Conservation (phyloP, 176 grass and related monocot genomes). For the Rhipidocladum racemiflorum region DNA sequence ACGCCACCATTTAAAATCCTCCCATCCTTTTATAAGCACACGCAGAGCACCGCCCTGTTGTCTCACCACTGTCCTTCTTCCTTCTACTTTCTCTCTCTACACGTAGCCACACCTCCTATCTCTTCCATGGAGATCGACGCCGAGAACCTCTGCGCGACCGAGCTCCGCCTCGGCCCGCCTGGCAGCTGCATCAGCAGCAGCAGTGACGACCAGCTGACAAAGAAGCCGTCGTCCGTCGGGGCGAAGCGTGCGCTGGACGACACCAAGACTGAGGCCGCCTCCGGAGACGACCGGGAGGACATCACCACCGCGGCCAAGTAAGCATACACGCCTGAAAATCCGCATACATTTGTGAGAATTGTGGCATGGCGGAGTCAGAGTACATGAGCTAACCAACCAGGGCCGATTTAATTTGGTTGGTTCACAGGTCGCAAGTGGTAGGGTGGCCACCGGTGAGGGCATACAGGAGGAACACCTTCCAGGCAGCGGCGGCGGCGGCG, state of each 20-base stretch:
- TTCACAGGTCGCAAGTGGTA: slow-evolving; percentile 70
- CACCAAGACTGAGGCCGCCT: slow-evolving; percentile 7
- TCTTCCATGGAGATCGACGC: slow-evolving; percentile 41
- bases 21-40: background rate
- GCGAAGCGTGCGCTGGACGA: slow-evolving; percentile 41
- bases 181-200: slow-evolving; percentile 26
- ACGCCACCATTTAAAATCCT: slow-evolving; percentile 39
- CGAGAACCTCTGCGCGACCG: slow-evolving; percentile 66
- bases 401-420: background rate
- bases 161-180: slow-evolving; percentile 73
- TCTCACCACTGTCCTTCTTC: background rate
- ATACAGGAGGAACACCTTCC: slow-evolving; percentile 75
- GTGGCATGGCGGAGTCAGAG: background rate
- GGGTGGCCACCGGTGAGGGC: slow-evolving; percentile 85
- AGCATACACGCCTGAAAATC: background rate
- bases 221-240: slow-evolving; percentile 8
- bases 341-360: background rate
- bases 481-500: background rate
- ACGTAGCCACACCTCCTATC: background rate
- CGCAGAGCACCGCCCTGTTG: background rate
- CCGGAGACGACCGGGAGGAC: slow-evolving; percentile 25
- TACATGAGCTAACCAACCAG: background rate
- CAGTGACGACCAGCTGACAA: background rate
- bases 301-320: slow-evolving; percentile 34
- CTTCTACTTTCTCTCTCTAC: no score